Conservation (phyloP, 2,329 filamentous ascomycete species). For the Fusarium sp. region DNA sequence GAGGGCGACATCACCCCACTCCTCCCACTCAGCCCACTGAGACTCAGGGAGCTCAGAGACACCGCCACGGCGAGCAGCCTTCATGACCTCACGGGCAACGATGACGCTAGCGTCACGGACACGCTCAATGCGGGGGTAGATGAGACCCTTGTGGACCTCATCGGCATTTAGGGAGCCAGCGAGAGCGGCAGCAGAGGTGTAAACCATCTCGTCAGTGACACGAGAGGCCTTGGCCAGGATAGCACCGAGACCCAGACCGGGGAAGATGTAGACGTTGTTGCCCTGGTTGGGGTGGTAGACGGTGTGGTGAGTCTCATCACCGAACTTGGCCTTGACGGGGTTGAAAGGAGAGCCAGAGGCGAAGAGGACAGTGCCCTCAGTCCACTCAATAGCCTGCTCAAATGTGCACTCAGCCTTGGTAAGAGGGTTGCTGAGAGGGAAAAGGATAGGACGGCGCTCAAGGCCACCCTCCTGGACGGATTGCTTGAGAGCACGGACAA, state of each 20-base stretch:
- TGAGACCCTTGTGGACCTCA: constrained; percentile 84
- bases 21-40: constrained; percentile 79
- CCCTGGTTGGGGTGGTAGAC: constrained; percentile 86
- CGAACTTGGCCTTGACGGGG: constrained; percentile 73
- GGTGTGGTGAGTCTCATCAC: constrained; percentile 65
- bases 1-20: constrained; percentile 74
- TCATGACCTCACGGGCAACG: constrained; percentile 93
- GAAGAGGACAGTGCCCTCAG: constrained; percentile 91
- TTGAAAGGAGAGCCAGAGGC: constrained; percentile 95
- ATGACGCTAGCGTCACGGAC: constrained; percentile 90
- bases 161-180: constrained; percentile 81
- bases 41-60: constrained; percentile 77
- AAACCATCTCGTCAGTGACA: constrained; percentile 96
- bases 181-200: constrained; percentile 87
- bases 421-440: constrained; percentile 95
- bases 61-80: constrained; percentile 84
- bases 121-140: constrained; percentile 91
- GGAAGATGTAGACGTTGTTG: constrained; percentile 94
- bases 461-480: constrained; percentile 72
- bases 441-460: constrained; percentile 88
- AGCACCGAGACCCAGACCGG: constrained; percentile 91
- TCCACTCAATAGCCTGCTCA: constrained; percentile 91
- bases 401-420: constrained; percentile 98
- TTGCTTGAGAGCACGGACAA: constrained; percentile 77
- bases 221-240: constrained; percentile 89